Base-by-base conservation (phyloP, 2,329 filamentous ascomycete genomes). In the Stachybotrys chlorohalonatus region DNA sequence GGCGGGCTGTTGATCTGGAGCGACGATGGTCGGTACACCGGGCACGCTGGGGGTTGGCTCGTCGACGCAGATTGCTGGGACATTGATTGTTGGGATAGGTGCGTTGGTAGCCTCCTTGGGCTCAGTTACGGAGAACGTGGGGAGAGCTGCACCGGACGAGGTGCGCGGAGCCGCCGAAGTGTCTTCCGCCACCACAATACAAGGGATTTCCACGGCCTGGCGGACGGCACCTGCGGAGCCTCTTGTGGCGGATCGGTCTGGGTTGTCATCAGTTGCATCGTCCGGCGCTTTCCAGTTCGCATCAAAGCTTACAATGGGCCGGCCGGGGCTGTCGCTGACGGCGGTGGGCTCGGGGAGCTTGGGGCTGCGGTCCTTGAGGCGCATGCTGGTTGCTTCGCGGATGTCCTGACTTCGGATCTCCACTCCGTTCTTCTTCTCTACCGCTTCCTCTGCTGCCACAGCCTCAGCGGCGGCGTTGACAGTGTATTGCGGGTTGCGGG, bases 241-340 rank as follows among this genome's bases (percentile, higher is more conserved):
- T 53, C 54, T 51, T 47, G 46, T 47, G 55, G 57, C 54, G 64
- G 66, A 60, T 64, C 63, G 62, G 60, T 79, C 71, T 74, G 70
- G 68, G 65, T 62, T 87, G 75, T 82, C 73, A 83, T 90, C 86
- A 79, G 87, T 79, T 71, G 76, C 77, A 76, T 81, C 77, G 68
- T 88, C 84, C 68, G 81, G 82, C 67, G 84, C 81, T 77, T 84
- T 87, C 85, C 90, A 96, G 68, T 87, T 82, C 65, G 82, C 82
- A 73, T 95, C 83, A 79, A 97, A 97, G 80, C 93, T 97, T 79
- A 97, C 93, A 77, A 97, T 97, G 59, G 93, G 93, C 68, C 93
- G 85, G 63, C 90, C 90, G 63, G 89, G 87, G 66, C 82, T 88
- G 74, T 96, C 88, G 75, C 91, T 96, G 71, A 97, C 92, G 65